Conservation (phyloP, 306 rosid species). For the Macrotyloma uniflorum region DNA sequence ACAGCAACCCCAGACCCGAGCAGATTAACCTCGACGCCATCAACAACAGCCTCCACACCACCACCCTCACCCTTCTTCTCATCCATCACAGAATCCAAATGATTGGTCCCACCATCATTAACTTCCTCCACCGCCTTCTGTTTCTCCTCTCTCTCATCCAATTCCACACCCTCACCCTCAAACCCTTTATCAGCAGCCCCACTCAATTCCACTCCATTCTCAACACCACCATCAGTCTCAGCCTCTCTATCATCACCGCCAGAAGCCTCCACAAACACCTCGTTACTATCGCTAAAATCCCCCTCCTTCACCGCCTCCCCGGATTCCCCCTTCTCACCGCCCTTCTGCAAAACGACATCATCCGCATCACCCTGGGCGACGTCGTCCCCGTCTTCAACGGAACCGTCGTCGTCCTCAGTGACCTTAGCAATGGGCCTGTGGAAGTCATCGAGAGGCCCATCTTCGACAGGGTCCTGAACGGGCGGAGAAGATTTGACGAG, state of each 20-base stretch:
- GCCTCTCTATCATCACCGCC: slow-evolving; percentile 22
- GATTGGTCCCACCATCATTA: slow-evolving; percentile 25
- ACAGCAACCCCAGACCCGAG: slow-evolving; percentile 48
- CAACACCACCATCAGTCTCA: slow-evolving; percentile 14
- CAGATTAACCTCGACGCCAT: slow-evolving; percentile 37
- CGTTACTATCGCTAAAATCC: slow-evolving; percentile 41
- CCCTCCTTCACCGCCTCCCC: slow-evolving; percentile 40
- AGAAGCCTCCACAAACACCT: slow-evolving; percentile 40
- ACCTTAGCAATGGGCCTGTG: slow-evolving; percentile 39
- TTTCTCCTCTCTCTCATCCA: neutral
- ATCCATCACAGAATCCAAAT: slow-evolving; percentile 34
- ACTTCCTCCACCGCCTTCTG: neutral
- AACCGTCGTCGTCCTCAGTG: slow-evolving; percentile 50
- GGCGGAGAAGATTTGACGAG: slow-evolving; percentile 30
- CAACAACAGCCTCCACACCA: slow-evolving; percentile 50
- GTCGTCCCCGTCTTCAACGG: neutral
- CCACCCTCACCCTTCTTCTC: neutral
- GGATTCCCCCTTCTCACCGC: neutral
- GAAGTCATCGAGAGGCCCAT: neutral
- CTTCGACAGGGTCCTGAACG: neutral
- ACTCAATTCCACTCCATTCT: neutral
- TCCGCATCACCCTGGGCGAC: neutral
- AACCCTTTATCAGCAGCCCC: slow-evolving; percentile 25
- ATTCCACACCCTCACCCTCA: neutral
- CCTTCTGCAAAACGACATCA: slow-evolving; percentile 17